phyloP scores from a whole-genome alignment of 768 basidiomycete species.

The Termitomyces sp. region DNA sequence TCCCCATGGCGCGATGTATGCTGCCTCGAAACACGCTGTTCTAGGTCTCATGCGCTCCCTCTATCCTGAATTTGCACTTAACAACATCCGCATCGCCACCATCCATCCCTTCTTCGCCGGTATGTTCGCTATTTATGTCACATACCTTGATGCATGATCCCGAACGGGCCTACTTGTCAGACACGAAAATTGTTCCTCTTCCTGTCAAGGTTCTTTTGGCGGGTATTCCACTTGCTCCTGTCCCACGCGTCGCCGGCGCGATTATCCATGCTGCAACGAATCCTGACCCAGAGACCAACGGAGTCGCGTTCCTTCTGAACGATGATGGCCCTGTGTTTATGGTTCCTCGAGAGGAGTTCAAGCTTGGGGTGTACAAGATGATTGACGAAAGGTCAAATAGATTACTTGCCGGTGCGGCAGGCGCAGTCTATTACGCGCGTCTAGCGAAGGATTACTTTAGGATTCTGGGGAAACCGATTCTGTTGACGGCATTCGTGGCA shows the following conservation, averaged over 20 bases:
- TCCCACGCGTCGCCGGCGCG: conserved; percentile 42
- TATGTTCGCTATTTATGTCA: conserved; percentile 14
- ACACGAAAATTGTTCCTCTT: conserved; percentile 40
- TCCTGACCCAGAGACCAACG: conserved; percentile 36
- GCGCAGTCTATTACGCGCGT: conserved; percentile 21
- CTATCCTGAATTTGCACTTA: conserved; percentile 23
- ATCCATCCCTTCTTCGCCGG: conserved; percentile 54
- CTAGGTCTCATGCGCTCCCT: conserved; percentile 49
- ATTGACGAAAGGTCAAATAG: conserved; percentile 37
- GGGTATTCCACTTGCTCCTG: conserved; percentile 43
- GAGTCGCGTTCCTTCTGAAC: conserved; percentile 39
- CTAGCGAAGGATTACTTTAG: conserved; percentile 23
- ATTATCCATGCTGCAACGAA: conserved; percentile 48
- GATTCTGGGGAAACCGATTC: conserved; percentile 21
- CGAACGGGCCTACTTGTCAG: conserved; percentile 16
- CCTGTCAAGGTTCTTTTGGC: conserved; percentile 35
- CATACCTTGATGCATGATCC: neutral
- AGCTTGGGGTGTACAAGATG: conserved; percentile 46
- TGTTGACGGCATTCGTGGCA: conserved; percentile 15
- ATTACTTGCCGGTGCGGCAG: conserved; percentile 18
- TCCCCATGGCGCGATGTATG: conserved; percentile 38
- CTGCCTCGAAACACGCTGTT: conserved; percentile 48
- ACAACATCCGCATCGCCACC: conserved; percentile 37
- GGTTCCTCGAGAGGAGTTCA: conserved; percentile 40
- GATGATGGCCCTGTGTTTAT: conserved; percentile 47